Evolutionary conservation across 345 rosid genomes (phyloP), one percentile per base, ranked within the genome.

Genomic region (Chamaenerion angustifolium): DNA sequence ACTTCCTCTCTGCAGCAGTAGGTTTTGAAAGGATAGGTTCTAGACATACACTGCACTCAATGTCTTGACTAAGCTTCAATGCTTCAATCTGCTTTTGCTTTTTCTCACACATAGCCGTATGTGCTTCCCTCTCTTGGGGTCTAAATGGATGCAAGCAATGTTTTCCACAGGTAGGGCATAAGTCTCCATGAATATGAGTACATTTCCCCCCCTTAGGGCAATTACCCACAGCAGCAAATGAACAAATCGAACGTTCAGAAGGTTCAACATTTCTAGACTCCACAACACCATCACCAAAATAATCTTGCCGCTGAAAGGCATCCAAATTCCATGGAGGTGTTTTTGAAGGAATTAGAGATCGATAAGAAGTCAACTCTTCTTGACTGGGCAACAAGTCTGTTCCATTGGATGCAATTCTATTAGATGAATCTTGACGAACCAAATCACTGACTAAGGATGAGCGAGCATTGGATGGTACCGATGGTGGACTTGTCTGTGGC

Each of bases 131-230:
- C 62, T 83, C 92, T 40, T 81, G 75, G 1, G 80, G 73, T 63
- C 83, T 81, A 49, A 70, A 86, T 56, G 92, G 95, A 75, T 90
- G 94, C 65, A 86, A 71, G 63, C 95, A 90, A 55, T 81, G 73
- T 56, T 79, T 83, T 12, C 82, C 88, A 64, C 98, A 90, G 40
- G 78, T 71, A 12, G 80, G 71, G 57, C 98, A 90, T 48, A 76
- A 45, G 51, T 90, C 94, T 35, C 98, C 98, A 48, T 90, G 97
- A 55, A 85, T 52, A 51, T 76, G 84, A 42, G 88, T 86, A 60
- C 98, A 89, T 14, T 71, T 81, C 57, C 68, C 82, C 13, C 98
- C 92, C 46, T 74, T 74, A 6, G 83, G 95, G 13, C 94, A 89
- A 55, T 60, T 60, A 54, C 95, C 98, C 63, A 81, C 81, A 13